phyloP scores from a whole-genome alignment of 2,329 filamentous ascomycete genomes.

The Orbilia oligospora region DNA sequence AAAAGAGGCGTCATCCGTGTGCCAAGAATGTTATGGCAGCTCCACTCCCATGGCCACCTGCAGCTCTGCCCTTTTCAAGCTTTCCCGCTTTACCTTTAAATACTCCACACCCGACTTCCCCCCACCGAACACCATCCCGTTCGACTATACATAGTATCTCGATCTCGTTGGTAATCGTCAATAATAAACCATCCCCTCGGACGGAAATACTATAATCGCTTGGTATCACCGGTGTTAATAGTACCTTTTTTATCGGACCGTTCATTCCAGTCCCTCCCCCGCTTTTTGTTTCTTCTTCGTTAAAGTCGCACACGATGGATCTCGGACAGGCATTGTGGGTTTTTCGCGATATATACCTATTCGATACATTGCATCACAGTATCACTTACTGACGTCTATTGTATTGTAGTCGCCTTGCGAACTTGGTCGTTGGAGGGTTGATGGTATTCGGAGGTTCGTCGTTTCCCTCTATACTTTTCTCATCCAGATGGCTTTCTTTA shows the following conservation, averaged over 20 bases:
- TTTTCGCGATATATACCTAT: neutral
- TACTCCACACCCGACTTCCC: conserved; percentile 12
- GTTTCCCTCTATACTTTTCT: conserved; percentile 78
- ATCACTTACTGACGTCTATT: neutral
- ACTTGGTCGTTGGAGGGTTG: conserved; percentile 86
- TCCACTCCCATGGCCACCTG: neutral
- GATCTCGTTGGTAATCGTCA: neutral
- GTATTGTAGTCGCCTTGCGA: conserved; percentile 78
- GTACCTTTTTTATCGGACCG: too few relatives aligned
- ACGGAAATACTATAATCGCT: neutral
- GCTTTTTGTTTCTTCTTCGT: neutral
- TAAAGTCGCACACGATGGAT: conserved; percentile 39
- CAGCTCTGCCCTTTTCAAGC: conserved; percentile 1
- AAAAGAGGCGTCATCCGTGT: conserved; percentile 23
- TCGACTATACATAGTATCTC: too few relatives aligned
- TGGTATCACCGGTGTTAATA: too few relatives aligned
- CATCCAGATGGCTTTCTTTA: conserved; percentile 62
- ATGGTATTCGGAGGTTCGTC: conserved; percentile 88
- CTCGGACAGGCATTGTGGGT: conserved; percentile 48
- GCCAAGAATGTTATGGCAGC: neutral
- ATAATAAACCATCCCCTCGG: neutral
- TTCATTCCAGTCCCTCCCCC: too few relatives aligned
- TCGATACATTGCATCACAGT: neutral
- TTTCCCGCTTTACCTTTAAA: conserved; percentile 7
- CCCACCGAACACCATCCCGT: neutral